Evolutionary conservation across 768 basidiomycete species (phyloP).

Genomic region (Leccinum arenicola): DNA sequence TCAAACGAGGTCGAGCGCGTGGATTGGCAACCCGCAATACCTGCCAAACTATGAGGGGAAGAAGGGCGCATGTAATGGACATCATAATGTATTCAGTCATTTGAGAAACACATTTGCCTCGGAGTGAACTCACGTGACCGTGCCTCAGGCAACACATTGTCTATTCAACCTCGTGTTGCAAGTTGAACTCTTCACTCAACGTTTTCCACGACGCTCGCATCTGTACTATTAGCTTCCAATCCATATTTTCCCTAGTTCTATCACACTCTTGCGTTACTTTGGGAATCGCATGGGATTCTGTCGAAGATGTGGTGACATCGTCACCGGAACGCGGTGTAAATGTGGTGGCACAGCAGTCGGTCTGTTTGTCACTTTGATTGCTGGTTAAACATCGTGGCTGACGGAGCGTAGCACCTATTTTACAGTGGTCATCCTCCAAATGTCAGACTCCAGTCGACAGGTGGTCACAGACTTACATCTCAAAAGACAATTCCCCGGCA

Average conservation of each 20-base stretch:
- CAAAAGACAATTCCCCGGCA: conserved; percentile 48
- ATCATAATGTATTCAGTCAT: neutral
- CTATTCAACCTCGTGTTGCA: conserved; percentile 9
- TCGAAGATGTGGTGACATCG: conserved; percentile 82
- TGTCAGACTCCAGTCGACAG: conserved; percentile 49
- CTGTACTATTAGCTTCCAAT: neutral
- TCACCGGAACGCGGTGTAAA: conserved; percentile 64
- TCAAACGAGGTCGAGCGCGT: conserved; percentile 54
- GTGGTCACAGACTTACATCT: conserved; percentile 80
- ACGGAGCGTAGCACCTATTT: conserved; percentile 53
- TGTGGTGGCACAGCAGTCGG: conserved; percentile 81
- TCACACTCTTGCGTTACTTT: neutral
- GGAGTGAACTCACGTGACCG: conserved; percentile 19
- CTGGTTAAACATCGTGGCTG: conserved; percentile 9
- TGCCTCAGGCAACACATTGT: neutral
- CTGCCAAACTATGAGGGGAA: conserved; percentile 22
- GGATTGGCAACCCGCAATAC: conserved; percentile 54
- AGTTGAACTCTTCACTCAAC: conserved; percentile 8
- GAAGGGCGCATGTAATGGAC: neutral
- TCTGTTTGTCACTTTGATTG: conserved; percentile 38
- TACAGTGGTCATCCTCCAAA: conserved; percentile 54
- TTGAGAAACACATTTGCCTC: neutral
- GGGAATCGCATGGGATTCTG: conserved; percentile 70
- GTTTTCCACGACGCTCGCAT: neutral
- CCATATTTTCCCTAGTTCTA: neutral